phyloP scores from a whole-genome alignment of 208 protist genomes.

The Leishmania tropica region DNA sequence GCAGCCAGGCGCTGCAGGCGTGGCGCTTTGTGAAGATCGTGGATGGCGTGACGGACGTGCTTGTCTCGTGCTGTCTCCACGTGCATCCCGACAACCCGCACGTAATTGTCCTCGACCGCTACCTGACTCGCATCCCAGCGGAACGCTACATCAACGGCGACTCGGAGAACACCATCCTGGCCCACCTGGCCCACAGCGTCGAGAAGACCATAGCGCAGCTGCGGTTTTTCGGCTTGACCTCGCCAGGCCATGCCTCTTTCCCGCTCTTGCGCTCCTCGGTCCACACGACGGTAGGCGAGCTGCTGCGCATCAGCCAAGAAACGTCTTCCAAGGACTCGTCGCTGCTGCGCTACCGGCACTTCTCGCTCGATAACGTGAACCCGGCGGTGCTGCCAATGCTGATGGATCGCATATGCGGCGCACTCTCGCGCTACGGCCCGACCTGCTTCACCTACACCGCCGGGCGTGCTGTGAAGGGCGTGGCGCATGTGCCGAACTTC shows the following conservation, averaged over 20 bases:
- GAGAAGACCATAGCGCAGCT: slow-evolving; percentile 60
- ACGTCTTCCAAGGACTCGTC: slow-evolving; percentile 53
- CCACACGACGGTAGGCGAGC: slow-evolving; percentile 19
- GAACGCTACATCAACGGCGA: slow-evolving; percentile 76
- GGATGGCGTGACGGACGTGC: slow-evolving; percentile 78
- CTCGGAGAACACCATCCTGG: slow-evolving; percentile 57
- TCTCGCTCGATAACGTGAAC: slow-evolving; percentile 67
- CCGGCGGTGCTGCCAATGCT: slow-evolving; percentile 63
- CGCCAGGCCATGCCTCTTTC: slow-evolving; percentile 14
- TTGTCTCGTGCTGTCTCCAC: slow-evolving; percentile 80
- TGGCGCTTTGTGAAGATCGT: slow-evolving; percentile 87
- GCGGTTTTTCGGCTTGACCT: slow-evolving; percentile 39
- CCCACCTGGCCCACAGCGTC: slow-evolving; percentile 56
- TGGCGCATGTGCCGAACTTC: slow-evolving; percentile 49
- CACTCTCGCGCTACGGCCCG: slow-evolving; percentile 51
- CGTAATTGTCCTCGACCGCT: slow-evolving; percentile 60
- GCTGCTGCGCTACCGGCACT: slow-evolving; percentile 55
- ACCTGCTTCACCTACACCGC: slow-evolving; percentile 33
- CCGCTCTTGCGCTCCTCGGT: slow-evolving; percentile 36
- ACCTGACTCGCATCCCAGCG: slow-evolving; percentile 67
- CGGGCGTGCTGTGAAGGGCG: slow-evolving; percentile 3
- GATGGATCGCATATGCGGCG: slow-evolving; percentile 64
- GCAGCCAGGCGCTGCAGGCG: neutral
- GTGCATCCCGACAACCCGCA: slow-evolving; percentile 25
- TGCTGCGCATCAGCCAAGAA: slow-evolving; percentile 30